phyloP scores from a whole-genome alignment of 2,329 filamentous ascomycete genomes.

The Neopestalotiopsis sp. region DNA sequence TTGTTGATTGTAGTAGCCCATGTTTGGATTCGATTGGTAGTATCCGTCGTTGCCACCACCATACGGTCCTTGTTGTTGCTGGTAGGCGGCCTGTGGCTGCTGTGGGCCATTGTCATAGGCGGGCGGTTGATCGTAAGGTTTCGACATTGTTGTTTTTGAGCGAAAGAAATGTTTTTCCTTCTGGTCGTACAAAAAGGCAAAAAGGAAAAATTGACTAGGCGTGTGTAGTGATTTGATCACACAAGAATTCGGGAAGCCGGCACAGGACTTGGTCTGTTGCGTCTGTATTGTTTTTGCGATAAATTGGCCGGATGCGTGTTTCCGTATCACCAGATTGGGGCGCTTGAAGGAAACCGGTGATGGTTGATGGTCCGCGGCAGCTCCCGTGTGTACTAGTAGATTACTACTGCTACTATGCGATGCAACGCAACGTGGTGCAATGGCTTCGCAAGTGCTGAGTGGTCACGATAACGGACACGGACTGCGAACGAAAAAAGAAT shows the following conservation, averaged over 20 bases:
- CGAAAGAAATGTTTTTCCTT: not conserved
- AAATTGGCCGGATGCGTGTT: not conserved
- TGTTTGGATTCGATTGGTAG: slow-evolving; percentile 48
- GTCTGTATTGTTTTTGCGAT: not conserved
- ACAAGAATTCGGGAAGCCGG: not conserved
- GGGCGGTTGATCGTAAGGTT: slow-evolving; percentile 56
- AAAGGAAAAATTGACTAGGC: not conserved
- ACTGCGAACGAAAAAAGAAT: not conserved
- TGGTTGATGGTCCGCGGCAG: not conserved
- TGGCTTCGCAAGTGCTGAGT: too few relatives aligned
- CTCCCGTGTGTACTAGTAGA: not conserved
- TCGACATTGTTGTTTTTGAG: slow-evolving; percentile 41
- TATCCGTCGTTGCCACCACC: slow-evolving; percentile 27
- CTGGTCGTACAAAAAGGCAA: not conserved
- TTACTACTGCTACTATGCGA: not conserved
- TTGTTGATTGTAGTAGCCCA: slow-evolving; percentile 49
- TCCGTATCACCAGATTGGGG: not conserved
- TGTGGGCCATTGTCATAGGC: slow-evolving; percentile 51
- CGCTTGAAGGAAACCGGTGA: not conserved
- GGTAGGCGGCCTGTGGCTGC: slow-evolving; percentile 51
- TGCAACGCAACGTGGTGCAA: not conserved
- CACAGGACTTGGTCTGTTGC: not conserved
- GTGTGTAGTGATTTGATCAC: too few relatives aligned
- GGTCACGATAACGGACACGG: too few relatives aligned
- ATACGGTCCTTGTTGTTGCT: slow-evolving; percentile 23